phyloP scores from a whole-genome alignment of 225 moss, liverwort and hornwort species.

The Straminergon stramineum region DNA sequence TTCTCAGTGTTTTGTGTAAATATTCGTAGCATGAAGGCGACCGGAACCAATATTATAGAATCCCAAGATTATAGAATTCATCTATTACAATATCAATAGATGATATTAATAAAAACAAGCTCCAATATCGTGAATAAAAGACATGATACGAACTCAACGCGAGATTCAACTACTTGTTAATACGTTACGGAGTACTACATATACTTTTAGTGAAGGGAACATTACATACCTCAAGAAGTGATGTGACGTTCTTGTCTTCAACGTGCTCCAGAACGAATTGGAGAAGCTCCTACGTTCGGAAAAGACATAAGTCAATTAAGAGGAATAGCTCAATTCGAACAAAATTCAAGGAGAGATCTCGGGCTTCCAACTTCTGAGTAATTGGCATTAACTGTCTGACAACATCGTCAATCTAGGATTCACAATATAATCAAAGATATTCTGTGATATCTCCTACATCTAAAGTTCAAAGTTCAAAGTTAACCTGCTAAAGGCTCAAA shows the following conservation, averaged over 20 bases:
- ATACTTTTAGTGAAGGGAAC: background rate
- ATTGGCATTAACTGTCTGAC: background rate
- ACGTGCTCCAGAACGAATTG: slow-evolving; percentile 62
- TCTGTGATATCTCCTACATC: background rate
- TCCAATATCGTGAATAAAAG: background rate
- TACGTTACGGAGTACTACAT: background rate
- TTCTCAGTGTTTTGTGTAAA: background rate
- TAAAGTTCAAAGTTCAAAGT: background rate
- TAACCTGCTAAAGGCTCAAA: background rate
- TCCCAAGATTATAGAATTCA: background rate
- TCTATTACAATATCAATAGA: background rate
- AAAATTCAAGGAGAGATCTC: background rate
- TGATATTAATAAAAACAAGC: background rate
- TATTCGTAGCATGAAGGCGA: background rate
- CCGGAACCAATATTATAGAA: background rate
- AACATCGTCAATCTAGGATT: background rate
- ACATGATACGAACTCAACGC: background rate
- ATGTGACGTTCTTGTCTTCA: slow-evolving; percentile 57
- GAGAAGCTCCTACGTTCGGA: slow-evolving; percentile 27
- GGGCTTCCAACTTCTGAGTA: background rate
- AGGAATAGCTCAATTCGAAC: background rate
- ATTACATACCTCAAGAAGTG: slow-evolving; percentile 58
- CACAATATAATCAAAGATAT: background rate
- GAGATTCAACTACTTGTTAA: background rate
- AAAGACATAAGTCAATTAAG: background rate